phyloP scores from a whole-genome alignment of 2,329 filamentous ascomycete genomes.

The Ramichloridium luteum region DNA sequence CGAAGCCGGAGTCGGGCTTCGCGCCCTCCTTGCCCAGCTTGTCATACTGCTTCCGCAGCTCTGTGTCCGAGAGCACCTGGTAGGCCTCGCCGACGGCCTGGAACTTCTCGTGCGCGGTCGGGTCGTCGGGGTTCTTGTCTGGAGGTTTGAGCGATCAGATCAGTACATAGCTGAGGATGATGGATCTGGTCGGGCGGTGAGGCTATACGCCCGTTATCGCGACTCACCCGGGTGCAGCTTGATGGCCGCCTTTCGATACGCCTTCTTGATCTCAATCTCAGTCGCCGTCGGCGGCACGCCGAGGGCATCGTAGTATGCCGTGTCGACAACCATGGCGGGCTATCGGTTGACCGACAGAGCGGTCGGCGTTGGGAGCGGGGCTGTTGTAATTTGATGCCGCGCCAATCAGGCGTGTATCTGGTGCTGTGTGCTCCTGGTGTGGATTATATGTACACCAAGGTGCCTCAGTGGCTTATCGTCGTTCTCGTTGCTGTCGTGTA shows the following conservation, averaged over 20 bases:
- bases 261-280: slow-evolving; percentile 96
- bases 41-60: slow-evolving; percentile 85
- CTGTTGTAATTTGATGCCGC: too few relatives aligned
- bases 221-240: slow-evolving; percentile 61
- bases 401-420: too few relatives aligned
- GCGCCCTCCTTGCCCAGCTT: slow-evolving; percentile 94
- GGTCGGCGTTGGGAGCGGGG: too few relatives aligned
- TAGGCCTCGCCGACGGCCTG: slow-evolving; percentile 67
- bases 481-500: too few relatives aligned
- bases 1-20: slow-evolving; percentile 79
- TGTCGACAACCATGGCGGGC: slow-evolving; percentile 75
- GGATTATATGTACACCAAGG: too few relatives aligned
- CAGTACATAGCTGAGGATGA: too few relatives aligned
- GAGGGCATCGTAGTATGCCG: slow-evolving; percentile 84
- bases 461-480: too few relatives aligned
- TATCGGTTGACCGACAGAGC: too few relatives aligned
- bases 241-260: slow-evolving; percentile 82
- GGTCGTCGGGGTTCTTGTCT: slow-evolving; percentile 98
- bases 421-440: too few relatives aligned
- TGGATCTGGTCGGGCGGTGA: too few relatives aligned
- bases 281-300: slow-evolving; percentile 65
- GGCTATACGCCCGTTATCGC: not conserved
- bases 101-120: slow-evolving; percentile 85
- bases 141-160: too few relatives aligned
- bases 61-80: slow-evolving; percentile 73